phyloP scores from a whole-genome alignment of 1,284 basidiomycete genomes.

The Quambalaria eucalypti region DNA sequence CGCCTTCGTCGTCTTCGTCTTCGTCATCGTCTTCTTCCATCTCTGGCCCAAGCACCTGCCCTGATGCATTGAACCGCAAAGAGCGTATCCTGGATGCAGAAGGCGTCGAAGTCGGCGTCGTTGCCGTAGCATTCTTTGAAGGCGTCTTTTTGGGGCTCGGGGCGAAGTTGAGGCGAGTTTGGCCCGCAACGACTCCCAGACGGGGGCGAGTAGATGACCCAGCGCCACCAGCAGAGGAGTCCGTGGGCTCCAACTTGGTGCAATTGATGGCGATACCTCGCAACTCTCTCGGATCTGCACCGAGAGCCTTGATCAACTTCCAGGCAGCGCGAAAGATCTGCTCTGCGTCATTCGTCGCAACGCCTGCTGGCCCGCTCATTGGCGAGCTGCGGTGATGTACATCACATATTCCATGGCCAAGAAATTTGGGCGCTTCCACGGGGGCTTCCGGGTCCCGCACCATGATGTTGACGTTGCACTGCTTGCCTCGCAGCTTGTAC shows the following conservation, averaged over 20 bases:
- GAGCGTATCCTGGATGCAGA: neutral
- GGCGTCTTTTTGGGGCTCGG: too few relatives aligned
- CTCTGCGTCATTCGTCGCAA: constrained; percentile 62
- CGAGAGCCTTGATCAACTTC: constrained; percentile 63
- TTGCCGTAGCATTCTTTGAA: neutral
- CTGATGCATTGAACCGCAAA: too few relatives aligned
- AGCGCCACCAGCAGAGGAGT: too few relatives aligned
- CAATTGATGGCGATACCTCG: constrained; percentile 88
- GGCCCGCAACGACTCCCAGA: too few relatives aligned
- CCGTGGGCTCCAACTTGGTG: constrained; percentile 61
- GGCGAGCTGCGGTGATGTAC: constrained; percentile 66
- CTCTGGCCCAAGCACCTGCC: too few relatives aligned
- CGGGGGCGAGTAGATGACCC: too few relatives aligned
- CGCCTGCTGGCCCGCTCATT: constrained; percentile 48
- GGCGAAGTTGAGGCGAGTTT: constrained; percentile 16
- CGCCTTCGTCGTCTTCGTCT: constrained; percentile 6
- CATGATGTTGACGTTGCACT: constrained; percentile 69
- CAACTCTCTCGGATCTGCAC: constrained; percentile 72
- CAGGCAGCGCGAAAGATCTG: constrained; percentile 71
- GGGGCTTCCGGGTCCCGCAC: constrained; percentile 76
- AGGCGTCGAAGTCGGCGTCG: too few relatives aligned
- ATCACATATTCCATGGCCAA: constrained; percentile 84
- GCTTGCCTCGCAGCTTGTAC: constrained; percentile 68
- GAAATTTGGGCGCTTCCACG: constrained; percentile 87
- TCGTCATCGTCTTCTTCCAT: neutral